Conservation (phyloP, 192 early-diverging fungal genomes). For the Entomortierella parvispora region DNA sequence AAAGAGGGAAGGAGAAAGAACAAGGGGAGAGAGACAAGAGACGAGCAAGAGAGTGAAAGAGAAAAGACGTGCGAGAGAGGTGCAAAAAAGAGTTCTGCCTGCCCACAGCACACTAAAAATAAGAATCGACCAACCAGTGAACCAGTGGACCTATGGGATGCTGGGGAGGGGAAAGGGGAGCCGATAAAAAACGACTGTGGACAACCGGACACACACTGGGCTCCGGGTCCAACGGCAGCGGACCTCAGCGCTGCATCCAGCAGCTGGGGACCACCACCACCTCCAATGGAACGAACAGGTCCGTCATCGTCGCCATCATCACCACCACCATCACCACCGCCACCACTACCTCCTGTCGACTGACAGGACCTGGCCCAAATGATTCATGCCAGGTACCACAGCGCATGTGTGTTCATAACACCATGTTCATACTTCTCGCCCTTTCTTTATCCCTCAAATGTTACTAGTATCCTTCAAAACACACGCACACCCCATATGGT, state of each 20-base stretch:
- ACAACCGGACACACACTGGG: neutral
- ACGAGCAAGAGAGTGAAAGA: neutral
- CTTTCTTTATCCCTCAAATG: too few relatives aligned
- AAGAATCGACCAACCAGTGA: neutral
- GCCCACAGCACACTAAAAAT: neutral
- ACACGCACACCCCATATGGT: too few relatives aligned
- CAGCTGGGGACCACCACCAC: neutral
- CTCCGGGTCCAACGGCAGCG: neutral
- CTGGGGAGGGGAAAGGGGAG: neutral
- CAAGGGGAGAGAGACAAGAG: neutral
- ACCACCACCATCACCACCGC: too few relatives aligned
- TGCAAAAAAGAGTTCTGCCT: neutral
- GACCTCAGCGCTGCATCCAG: neutral
- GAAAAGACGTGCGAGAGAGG: neutral
- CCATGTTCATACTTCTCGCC: too few relatives aligned
- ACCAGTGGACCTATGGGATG: neutral
- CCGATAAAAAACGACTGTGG: neutral
- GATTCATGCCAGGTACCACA: too few relatives aligned
- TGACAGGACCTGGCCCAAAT: too few relatives aligned
- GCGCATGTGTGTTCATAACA: too few relatives aligned
- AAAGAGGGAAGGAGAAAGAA: neutral
- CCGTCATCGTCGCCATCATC: too few relatives aligned
- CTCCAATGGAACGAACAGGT: too few relatives aligned
- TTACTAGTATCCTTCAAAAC: too few relatives aligned
- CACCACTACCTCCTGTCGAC: too few relatives aligned